These are phyloP conservation scores for Aspergillus sojae DNA, from an alignment of 2,329 filamentous ascomycete species.

Conservation along the genomic window DNA sequence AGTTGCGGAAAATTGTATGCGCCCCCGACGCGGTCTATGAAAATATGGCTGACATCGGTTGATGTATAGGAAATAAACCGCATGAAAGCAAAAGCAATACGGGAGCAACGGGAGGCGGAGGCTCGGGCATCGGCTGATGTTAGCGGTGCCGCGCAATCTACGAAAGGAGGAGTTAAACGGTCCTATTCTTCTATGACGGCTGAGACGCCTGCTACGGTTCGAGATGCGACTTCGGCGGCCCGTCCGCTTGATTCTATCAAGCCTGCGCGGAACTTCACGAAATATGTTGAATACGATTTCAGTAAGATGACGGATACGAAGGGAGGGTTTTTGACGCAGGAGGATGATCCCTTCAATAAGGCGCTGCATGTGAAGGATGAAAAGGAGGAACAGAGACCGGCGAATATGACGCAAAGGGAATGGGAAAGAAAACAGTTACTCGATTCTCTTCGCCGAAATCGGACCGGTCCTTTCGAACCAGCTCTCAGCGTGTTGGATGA, in stretches of 20 bases:
- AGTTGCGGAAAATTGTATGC: conserved; percentile 59
- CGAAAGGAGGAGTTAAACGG: conserved; percentile 73
- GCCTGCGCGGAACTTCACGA: conserved; percentile 83
- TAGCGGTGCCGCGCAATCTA: conserved; percentile 44
- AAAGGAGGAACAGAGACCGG: conserved; percentile 67
- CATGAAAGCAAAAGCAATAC: conserved; percentile 83
- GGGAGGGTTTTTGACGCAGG: conserved; percentile 86
- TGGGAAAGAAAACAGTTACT: conserved; percentile 86
- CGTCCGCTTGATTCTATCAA: conserved; percentile 59
- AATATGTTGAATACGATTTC: conserved; percentile 97
- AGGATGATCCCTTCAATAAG: conserved; percentile 89
- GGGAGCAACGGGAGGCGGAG: conserved; percentile 71
- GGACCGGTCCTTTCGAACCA: conserved; percentile 84
- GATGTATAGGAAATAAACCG: conserved; percentile 77
- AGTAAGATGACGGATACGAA: conserved; percentile 98
- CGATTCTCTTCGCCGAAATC: conserved; percentile 69
- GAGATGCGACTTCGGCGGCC: conserved; percentile 57
- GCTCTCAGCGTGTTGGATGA: conserved; percentile 75
- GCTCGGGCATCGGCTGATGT: conserved; percentile 41
- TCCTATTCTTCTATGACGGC: conserved; percentile 65
- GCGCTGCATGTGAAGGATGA: conserved; percentile 63
- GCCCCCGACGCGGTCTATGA: background rate
- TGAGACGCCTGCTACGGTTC: conserved; percentile 60
- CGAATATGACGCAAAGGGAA: conserved; percentile 85
- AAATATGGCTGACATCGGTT: conserved; percentile 13